Evolutionary conservation across 2,329 filamentous ascomycete genomes (phyloP).

Genomic region (Sporothrix inflata): DNA sequence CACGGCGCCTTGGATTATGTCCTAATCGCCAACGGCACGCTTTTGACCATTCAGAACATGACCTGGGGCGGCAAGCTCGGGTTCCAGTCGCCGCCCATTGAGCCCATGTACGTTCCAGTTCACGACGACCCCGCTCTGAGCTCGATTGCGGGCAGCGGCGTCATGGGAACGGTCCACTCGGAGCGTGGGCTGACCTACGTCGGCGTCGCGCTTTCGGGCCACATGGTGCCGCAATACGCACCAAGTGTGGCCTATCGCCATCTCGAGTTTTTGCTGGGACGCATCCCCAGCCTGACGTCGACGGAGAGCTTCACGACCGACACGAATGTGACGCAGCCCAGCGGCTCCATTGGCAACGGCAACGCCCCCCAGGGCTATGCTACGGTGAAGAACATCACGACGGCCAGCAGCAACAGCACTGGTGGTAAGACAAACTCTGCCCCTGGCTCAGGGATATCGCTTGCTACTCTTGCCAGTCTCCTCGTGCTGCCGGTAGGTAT

Average conservation of each 20-base stretch:
- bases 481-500: neutral
- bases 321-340: conserved; percentile 35
- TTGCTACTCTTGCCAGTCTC: neutral
- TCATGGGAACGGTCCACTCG: conserved; percentile 68
- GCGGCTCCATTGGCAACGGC: conserved; percentile 37
- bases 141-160: conserved; percentile 53
- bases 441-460: neutral
- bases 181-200: conserved; percentile 78
- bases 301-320: conserved; percentile 45
- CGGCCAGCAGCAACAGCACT: neutral
- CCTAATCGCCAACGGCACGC: conserved; percentile 68
- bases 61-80: conserved; percentile 74
- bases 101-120: conserved; percentile 71
- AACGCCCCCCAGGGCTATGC: conserved; percentile 39
- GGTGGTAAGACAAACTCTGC: conserved; percentile 7
- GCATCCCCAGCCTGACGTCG: conserved; percentile 60
- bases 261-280: conserved; percentile 74
- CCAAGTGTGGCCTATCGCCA: conserved; percentile 71
- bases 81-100: conserved; percentile 63
- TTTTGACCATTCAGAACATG: conserved; percentile 79
- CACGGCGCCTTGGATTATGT: conserved; percentile 73
- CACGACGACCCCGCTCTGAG: conserved; percentile 50
- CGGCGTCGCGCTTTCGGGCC: conserved; percentile 65
- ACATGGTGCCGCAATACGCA: conserved; percentile 71
- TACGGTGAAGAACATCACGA: neutral